Evolutionary conservation across 2,329 filamentous ascomycete species (phyloP).

Genomic region (Hortaea sp.): DNA sequence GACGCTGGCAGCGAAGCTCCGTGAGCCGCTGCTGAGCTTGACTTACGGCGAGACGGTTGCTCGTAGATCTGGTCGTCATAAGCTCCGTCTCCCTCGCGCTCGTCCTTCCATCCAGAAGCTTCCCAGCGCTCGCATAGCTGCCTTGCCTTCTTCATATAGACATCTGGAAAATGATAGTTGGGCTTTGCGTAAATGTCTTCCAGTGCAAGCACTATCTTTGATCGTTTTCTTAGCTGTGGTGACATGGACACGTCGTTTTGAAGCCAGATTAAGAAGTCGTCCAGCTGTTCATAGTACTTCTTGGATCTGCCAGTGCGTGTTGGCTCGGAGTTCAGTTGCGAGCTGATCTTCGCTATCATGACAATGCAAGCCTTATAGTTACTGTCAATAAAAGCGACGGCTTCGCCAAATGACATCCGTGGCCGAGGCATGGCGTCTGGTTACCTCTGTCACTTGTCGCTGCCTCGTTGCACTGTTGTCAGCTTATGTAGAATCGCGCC

Average conservation of each 20-base stretch:
- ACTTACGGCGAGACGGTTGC: not conserved
- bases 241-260: slow-evolving; percentile 13
- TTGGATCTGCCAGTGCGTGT: not conserved
- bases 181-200: slow-evolving; percentile 5
- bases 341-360: not conserved
- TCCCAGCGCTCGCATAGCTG: slow-evolving; percentile 11
- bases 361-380: not conserved
- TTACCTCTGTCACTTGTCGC: no score
- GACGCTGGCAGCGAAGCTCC: not conserved
- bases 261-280: slow-evolving; percentile 10
- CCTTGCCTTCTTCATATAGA: slow-evolving; percentile 7
- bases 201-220: slow-evolving; percentile 8
- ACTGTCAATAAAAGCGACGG: not conserved
- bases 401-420: no score
- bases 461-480: no score
- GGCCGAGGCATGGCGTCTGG: no score
- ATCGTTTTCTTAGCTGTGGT: slow-evolving; percentile 6
- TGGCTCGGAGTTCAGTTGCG: not conserved
- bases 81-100: not conserved
- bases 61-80: slow-evolving; percentile 1
- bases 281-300: slow-evolving; percentile 7
- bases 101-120: slow-evolving; percentile 11
- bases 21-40: not conserved
- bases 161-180: slow-evolving; percentile 9
- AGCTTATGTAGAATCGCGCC: no score